These are phyloP conservation scores for Dactylellina leptospora DNA, from an alignment of 2,329 filamentous ascomycete species.

Conservation along the genomic window DNA sequence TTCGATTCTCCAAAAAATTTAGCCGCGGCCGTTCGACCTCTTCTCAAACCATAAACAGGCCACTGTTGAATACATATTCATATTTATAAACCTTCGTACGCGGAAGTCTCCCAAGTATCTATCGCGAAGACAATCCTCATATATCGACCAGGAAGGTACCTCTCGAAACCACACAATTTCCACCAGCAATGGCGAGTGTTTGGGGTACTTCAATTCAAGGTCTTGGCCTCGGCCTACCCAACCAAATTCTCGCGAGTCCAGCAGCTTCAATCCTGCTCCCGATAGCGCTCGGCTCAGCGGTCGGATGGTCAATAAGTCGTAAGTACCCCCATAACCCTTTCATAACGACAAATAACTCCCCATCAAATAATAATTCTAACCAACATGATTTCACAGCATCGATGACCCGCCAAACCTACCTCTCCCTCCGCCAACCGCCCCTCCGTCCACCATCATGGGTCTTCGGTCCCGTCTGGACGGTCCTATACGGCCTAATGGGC, in stretches of 20 bases:
- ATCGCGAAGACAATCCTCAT: too few relatives aligned
- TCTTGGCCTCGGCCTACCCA: conserved; percentile 65
- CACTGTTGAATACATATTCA: too few relatives aligned
- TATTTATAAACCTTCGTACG: too few relatives aligned
- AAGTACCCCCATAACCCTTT: conserved; percentile 14
- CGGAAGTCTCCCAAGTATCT: too few relatives aligned
- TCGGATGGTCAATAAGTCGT: conserved; percentile 47
- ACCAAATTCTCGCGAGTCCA: conserved; percentile 74
- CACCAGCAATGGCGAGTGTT: conserved; percentile 9
- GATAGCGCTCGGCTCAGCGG: conserved; percentile 65
- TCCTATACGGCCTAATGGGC: conserved; percentile 81
- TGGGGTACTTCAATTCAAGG: conserved; percentile 25
- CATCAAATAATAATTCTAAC: neutral
- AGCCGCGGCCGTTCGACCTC: too few relatives aligned
- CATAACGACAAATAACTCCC: conserved; percentile 10
- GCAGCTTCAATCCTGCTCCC: conserved; percentile 79
- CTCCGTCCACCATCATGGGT: conserved; percentile 69
- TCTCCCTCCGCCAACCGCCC: conserved; percentile 73
- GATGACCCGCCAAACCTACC: conserved; percentile 71
- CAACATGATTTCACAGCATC: conserved; percentile 62
- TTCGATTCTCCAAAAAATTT: too few relatives aligned
- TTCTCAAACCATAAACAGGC: too few relatives aligned
- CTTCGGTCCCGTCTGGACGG: conserved; percentile 73
- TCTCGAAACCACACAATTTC: neutral
- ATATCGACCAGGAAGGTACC: too few relatives aligned